Evolutionary conservation across 768 basidiomycete species (phyloP).

Genomic region (Lactarius evosmus): DNA sequence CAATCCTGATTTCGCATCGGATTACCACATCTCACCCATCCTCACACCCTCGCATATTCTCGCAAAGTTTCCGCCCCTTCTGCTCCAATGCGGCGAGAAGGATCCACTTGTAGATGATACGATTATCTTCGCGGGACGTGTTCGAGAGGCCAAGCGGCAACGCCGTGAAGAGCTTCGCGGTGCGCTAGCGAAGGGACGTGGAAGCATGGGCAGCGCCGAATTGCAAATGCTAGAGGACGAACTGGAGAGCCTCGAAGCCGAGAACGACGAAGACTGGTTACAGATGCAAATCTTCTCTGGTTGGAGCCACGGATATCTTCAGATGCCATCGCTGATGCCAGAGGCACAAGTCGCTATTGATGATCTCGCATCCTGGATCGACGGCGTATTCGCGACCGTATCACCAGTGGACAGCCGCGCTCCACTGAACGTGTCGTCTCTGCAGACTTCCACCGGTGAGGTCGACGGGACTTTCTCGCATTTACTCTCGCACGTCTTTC

Average conservation of each 20-base stretch:
- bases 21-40: constrained; percentile 96
- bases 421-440: constrained; percentile 5
- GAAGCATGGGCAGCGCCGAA: constrained; percentile 51
- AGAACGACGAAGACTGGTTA: constrained; percentile 93
- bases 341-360: constrained; percentile 78
- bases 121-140: constrained; percentile 90
- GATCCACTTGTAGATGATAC: constrained; percentile 95
- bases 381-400: constrained; percentile 56
- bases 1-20: constrained; percentile 90
- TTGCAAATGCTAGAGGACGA: constrained; percentile 40
- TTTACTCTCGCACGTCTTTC: constrained; percentile 22
- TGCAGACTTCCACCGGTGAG: constrained; percentile 14
- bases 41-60: constrained; percentile 80
- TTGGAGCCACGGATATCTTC: constrained; percentile 96
- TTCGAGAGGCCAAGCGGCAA: constrained; percentile 91
- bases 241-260: constrained; percentile 54
- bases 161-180: constrained; percentile 64
- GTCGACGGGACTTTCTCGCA: constrained; percentile 11
- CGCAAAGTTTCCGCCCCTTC: constrained; percentile 89
- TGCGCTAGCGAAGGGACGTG: constrained; percentile 59
- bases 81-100: constrained; percentile 95
- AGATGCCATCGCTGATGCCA: constrained; percentile 85
- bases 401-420: constrained; percentile 5
- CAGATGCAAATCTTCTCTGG: constrained; percentile 90
- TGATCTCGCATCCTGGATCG: constrained; percentile 90